Base-by-base conservation (phyloP, 257 asterid genomes). In the Jacaranda copaia region DNA sequence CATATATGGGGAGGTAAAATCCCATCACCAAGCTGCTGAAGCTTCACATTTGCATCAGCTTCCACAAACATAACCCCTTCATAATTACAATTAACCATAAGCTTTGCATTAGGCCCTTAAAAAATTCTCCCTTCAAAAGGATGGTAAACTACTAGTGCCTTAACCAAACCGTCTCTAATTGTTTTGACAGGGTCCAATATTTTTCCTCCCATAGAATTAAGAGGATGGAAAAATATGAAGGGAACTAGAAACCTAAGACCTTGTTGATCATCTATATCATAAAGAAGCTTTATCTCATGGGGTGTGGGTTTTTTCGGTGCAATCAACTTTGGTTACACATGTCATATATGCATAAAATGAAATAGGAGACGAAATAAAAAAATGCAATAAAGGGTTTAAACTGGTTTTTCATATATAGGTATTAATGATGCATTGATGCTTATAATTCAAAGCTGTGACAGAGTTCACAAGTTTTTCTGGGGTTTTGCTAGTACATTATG, bases 21-120 rank as follows among this genome's bases (percentile, higher is more conserved):
- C 16, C 25, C 70, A 20, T 78, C 76, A 13, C 72, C 72, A 74
- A 74, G 79, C 61, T 60, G 60, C 40, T 62, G 63, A 46, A 74
- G 13, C 53, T 61, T 64, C 8, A 74, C 46, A 32, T 32, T 13
- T 4, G 79, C 72, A 25, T 61, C 72, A 62, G 72, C 79, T 62
- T 74, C 79, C 13, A 74, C 42, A 18, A 74, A 62, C 72, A 74
- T 18, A 14, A 74, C 51, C n/a, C 79, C 79, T 74, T 74, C 20
- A 16, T 53, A 39, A 49, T 60, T 74, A 53, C 79, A 74, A 15
- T 74, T 19, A 48, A 74, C 72, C 60, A 61, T 64, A 35, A 74
- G 63, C 39, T 74, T 74, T 52, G 4, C 62, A 1, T 3, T 70
- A 14, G 77, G 53, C 13, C 60, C 81, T 49, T 49, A 9, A 9